Base-by-base conservation (phyloP, 75 land plant species). In the Pinus albicaulis region DNA sequence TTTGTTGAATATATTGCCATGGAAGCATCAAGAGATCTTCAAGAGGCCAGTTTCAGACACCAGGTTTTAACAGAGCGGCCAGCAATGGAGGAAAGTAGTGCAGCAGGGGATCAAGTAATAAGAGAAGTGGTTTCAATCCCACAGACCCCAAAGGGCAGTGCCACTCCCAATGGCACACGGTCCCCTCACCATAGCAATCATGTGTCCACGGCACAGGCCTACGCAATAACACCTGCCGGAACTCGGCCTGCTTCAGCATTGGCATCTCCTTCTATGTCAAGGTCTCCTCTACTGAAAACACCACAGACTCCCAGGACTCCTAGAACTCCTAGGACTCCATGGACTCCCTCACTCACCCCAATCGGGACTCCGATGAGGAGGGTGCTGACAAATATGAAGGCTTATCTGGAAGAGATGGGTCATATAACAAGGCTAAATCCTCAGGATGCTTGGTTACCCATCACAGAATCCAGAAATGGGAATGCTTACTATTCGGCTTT, bases 381-480 rank as follows among this genome's bases (percentile, higher is more conserved):
- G 81, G 94, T 81, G 20, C 57, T 93, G 26, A 36, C 82, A 17
- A 95, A 81, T 86, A 89, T 95, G 93, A 83, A 89, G 61, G 81
- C 84, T 24, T 92, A 93, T 65, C 82, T 95, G 24, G 99, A 95
- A 74, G 97, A 95, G 23, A 87, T 96, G n/a, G 99, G 99, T 3
- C 99, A 96, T 76, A 75, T 91, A 4, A 91, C 98, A 20, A 93
- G 87, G 79, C 83, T 93, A 61, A 86, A 92, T 72, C 92, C 92
- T 6, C 89, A 82, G 58, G 97, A 96, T 76, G 91, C 92, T 26
- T 96, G 99, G 99, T 90, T 96, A 11, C 99, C 99, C 31, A 88
- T 96, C 74, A 96, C 99, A 28, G 99, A 96, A 81, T 91, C 98
- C 3, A 80, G 99, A 28, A 93, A 90, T 71, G 99, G 99, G 31